These are phyloP conservation scores for Candida sanyaensis DNA, from an alignment of 1,139 yeast species.

Conservation along the genomic window DNA sequence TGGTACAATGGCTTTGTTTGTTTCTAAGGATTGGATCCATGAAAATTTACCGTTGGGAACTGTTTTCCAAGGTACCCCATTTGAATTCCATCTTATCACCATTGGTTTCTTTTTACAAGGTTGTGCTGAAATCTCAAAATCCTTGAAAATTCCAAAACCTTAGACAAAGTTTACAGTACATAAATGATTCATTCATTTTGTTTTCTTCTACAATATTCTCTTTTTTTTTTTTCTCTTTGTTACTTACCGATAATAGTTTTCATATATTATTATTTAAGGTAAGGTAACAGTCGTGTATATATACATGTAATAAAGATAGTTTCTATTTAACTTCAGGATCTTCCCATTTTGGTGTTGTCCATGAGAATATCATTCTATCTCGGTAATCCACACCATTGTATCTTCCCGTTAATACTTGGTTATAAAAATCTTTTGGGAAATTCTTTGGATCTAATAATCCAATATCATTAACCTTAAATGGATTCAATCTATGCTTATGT, in stretches of 20 bases:
- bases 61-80: slow-evolving; percentile 50
- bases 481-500: slow-evolving; percentile 29
- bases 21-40: slow-evolving; percentile 49
- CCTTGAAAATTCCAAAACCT: slow-evolving; percentile 88
- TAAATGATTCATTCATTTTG: neutral
- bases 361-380: slow-evolving; percentile 22
- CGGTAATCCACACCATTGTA: slow-evolving; percentile 26
- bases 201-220: neutral
- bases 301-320: neutral
- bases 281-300: neutral
- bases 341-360: slow-evolving; percentile 18
- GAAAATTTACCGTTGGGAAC: slow-evolving; percentile 67
- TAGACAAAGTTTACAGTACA: slow-evolving; percentile 25
- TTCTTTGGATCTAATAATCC: slow-evolving; percentile 46
- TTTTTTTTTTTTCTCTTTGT: neutral
- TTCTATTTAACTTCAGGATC: slow-evolving; percentile 4
- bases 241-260: too few relatives aligned
- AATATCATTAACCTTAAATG: slow-evolving; percentile 24
- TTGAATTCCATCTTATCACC: slow-evolving; percentile 76
- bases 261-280: neutral
- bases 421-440: slow-evolving; percentile 27
- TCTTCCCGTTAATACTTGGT: slow-evolving; percentile 26
- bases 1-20: slow-evolving; percentile 65
- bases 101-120: slow-evolving; percentile 75
- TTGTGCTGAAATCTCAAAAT: slow-evolving; percentile 88